Base-by-base conservation (phyloP, 495 filamentous ascomycete species). In the Lepraria neglecta region DNA sequence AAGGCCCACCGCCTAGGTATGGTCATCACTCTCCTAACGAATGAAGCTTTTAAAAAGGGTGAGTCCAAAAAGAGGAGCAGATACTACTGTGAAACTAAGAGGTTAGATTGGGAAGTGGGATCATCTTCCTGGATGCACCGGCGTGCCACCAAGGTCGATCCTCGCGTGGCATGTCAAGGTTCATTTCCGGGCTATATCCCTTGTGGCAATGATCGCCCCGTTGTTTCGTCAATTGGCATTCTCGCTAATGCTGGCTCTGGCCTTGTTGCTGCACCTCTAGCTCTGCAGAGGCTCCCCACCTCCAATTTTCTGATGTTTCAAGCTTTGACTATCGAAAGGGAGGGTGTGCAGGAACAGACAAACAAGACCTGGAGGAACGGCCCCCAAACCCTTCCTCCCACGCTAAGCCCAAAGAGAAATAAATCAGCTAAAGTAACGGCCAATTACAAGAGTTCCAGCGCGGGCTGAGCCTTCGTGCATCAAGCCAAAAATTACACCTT, bases 401-500 rank as follows among this genome's bases (percentile, higher is more conserved):
- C 12, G 43, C 51, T 62, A 48, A 21, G 10, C 60, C 53, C 4
- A 62, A 62, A 50, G 21, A 4, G 44, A 15, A 24, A 21, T 44
- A 24, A 59, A 46, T 62, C 60, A 47, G 60, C 52, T 40, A 53
- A 62, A 58, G 31, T 11, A 30, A 11, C 14, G 42, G 35, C 64
- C 59, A 61, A 65, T 62, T 9, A 43, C 42, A 65, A 33, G 19
- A 24, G 44, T 65, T 56, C 59, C 59, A 65, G 64, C 54, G 19
- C 64, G 64, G 64, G 55, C 60, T 62, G 52, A 62, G 64, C 64
- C 64, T 58, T 47, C 43, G 50, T 65, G 64, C 64, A 65, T 62
- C 46, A 65, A 46, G 45, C 61, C 61, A 59, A 60, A 7, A 52
- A 21, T 58, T 56, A 57, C 55, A 64, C 66, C 66, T 68, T 69